Base-by-base conservation (phyloP, 768 basidiomycete species). In the Multifurca ochricompacta region DNA sequence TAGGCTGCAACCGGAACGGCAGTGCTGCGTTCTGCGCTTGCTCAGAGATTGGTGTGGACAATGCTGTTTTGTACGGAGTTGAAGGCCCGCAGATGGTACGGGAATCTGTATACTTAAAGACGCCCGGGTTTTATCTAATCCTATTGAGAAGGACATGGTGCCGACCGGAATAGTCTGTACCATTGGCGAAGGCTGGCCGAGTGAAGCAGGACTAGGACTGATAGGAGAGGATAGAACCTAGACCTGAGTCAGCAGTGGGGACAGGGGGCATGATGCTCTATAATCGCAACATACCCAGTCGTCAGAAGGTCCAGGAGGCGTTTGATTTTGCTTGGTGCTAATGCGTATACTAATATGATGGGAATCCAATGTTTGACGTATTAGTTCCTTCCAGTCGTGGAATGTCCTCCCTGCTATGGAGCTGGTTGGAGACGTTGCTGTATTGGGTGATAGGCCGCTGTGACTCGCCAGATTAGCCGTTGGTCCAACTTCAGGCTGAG, bases 311-410 rank as follows among this genome's bases (percentile, higher is more conserved):
- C 28, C 14, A 14, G 43, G 16, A 7, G 25, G 42, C 6, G 43
- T 19, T 4, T 4, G 3, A n/a, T n/a, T n/a, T n/a, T n/a, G n/a
- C 14, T 21, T 18, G 9, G 37, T 35, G 23, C 25, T 10, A 7
- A 56, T 56, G 19, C 18, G 31, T 51, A 56, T 18, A 14, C 4
- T 35, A 18, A 25, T 21, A 35, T 46, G n/a, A 9, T 28, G 25
- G 13, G 21, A 45, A 3, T 25, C 9, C 49, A 56, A 25, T n/a
- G 18, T 3, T 7, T 10, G n/a, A 28, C 9, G 55, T 27, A 56
- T 23, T 16, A 39, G 28, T 19, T 56, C 31, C 40, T 8, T 46
- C 55, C 43, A 56, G 13, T 51, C 49, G n/a, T 48, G 16, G 11
- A 55, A 13, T 19, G 25, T 5, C 19, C 28, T 23, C 27, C 36